Percentiles rank a stretch among this genome's conserved stretches.
phyloP scores from a whole-genome alignment of 2,329 filamentous ascomycete species.

The Atkinsonella hypoxylon region DNA sequence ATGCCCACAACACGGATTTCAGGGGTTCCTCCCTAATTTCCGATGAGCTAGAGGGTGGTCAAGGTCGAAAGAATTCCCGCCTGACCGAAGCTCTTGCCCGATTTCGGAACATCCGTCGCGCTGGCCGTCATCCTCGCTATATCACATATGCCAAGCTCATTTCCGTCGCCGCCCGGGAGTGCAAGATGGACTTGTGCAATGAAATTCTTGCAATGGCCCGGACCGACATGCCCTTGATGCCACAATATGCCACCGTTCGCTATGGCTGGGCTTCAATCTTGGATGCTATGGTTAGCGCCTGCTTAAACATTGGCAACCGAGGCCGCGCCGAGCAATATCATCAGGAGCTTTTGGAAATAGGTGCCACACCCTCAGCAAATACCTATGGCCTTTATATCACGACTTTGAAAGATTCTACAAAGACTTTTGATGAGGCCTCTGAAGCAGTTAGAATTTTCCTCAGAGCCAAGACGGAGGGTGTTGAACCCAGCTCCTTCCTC shows the following conservation, averaged over 20 bases:
- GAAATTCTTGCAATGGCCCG: slow-evolving; percentile 86
- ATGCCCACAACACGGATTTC: slow-evolving; percentile 82
- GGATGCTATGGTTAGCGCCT: slow-evolving; percentile 92
- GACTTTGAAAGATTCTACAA: slow-evolving; percentile 92
- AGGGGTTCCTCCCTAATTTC: slow-evolving; percentile 86
- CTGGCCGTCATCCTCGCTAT: slow-evolving; percentile 84
- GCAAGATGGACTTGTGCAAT: slow-evolving; percentile 69
- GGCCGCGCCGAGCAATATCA: slow-evolving; percentile 76
- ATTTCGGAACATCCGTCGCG: slow-evolving; percentile 86
- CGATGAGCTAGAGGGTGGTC: slow-evolving; percentile 73
- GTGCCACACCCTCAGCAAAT: slow-evolving; percentile 85
- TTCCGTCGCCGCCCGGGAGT: slow-evolving; percentile 72
- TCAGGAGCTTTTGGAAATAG: slow-evolving; percentile 82
- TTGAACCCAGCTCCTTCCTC: slow-evolving; percentile 90
- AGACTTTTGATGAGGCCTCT: slow-evolving; percentile 94
- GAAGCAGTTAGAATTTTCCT: slow-evolving; percentile 97
- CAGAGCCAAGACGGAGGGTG: slow-evolving; percentile 82
- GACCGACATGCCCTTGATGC: slow-evolving; percentile 72
- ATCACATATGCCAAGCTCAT: slow-evolving; percentile 97
- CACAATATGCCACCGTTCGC: slow-evolving; percentile 75
- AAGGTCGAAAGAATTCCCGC: slow-evolving; percentile 58
- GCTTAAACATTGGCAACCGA: slow-evolving; percentile 71
- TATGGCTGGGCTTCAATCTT: slow-evolving; percentile 96
- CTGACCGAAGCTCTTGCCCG: slow-evolving; percentile 71
- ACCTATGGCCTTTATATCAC: slow-evolving; percentile 98